Evolutionary conservation across 306 rosid genomes (phyloP).

Genomic region (Boehmeria nivea): DNA sequence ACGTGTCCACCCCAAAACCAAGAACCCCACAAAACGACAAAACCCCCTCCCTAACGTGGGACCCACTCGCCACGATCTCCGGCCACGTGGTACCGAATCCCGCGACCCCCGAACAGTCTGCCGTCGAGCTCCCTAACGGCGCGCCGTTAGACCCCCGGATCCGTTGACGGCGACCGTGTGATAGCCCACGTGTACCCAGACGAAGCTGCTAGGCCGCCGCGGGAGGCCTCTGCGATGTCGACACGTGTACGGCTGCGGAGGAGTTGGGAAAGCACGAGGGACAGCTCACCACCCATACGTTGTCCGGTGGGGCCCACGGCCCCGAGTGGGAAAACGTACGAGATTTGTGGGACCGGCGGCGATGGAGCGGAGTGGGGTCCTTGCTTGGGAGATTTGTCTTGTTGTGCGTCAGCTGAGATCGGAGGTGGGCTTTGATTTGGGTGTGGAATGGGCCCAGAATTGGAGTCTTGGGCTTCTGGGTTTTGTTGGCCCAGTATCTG

Average conservation of each 20-base stretch:
- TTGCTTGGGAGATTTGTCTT: background rate
- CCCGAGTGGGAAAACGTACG: background rate
- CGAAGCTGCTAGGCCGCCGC: constrained; percentile 4
- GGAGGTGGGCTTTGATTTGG: background rate
- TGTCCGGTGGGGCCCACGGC: background rate
- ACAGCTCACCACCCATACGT: constrained; percentile 26
- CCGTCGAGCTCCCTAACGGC: background rate
- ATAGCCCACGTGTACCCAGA: constrained; percentile 3
- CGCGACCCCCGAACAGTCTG: background rate
- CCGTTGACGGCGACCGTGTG: constrained; percentile 12
- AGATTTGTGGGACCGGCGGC: background rate
- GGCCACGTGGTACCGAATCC: constrained; percentile 8
- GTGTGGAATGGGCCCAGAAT: no score
- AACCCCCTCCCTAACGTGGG: background rate
- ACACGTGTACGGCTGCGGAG: constrained; percentile 8
- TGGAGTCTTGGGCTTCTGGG: no score
- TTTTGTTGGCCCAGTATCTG: no score
- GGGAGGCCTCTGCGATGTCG: background rate
- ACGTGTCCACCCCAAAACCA: constrained; percentile 11
- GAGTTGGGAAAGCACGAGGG: background rate
- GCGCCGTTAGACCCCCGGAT: background rate
- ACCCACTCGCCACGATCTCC: background rate
- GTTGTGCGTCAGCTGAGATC: background rate
- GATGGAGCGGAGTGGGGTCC: no score
- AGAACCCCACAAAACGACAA: background rate